These are phyloP conservation scores for Tetraselmis chui DNA, from an alignment of 139 green algal genomes.

Conservation along the genomic window DNA sequence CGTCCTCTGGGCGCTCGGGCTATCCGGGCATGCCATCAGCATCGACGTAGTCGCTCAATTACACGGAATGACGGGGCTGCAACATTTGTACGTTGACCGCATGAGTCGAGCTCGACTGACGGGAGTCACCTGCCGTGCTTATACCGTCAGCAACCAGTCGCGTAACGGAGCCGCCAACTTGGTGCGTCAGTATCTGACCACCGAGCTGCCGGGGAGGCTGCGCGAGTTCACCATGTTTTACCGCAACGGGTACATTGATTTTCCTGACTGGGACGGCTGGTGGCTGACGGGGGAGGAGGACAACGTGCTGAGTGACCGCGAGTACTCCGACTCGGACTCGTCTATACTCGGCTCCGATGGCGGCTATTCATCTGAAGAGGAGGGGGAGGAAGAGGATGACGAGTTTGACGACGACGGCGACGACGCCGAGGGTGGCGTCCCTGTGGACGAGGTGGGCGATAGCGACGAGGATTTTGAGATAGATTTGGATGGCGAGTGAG, in stretches of 20 bases:
- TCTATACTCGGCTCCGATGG: neutral
- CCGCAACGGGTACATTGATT: neutral
- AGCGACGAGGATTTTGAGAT: neutral
- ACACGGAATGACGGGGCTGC: neutral
- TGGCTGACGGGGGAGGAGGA: neutral
- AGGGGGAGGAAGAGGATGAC: no score
- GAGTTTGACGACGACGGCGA: neutral
- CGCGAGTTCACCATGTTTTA: neutral
- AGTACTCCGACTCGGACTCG: neutral
- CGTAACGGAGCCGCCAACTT: neutral
- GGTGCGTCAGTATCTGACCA: neutral
- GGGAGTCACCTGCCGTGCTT: neutral
- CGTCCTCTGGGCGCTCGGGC: neutral
- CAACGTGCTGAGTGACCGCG: neutral
- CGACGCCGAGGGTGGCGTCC: neutral
- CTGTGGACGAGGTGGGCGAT: no score
- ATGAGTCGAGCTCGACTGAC: neutral
- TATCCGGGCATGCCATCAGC: neutral
- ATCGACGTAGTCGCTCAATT: neutral
- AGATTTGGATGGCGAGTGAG: neutral
- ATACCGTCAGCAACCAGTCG: neutral
- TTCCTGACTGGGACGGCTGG: neutral
- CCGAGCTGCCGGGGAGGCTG: neutral
- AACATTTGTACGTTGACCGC: neutral
- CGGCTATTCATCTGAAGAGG: neutral